phyloP scores from a whole-genome alignment of 2,329 filamentous ascomycete species.

The Didymellaceae sp. region DNA sequence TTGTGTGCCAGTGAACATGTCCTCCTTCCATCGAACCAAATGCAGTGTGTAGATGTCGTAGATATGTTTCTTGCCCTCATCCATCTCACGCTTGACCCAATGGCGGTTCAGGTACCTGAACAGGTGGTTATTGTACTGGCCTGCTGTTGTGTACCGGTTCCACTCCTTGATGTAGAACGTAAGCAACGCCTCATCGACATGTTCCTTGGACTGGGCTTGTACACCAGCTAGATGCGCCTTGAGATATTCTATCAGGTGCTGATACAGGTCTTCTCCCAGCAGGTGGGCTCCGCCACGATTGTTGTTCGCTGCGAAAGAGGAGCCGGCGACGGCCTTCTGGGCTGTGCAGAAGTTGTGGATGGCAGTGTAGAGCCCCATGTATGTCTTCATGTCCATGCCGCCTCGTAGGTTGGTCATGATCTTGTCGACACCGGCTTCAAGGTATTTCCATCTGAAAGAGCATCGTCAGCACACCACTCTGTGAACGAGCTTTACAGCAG shows the following conservation, averaged over 20 bases:
- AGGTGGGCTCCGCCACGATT: conserved; percentile 90
- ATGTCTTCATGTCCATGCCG: conserved; percentile 93
- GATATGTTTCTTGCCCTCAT: conserved; percentile 97
- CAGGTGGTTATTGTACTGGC: conserved; percentile 96
- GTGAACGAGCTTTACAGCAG: no score
- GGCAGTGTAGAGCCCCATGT: conserved; percentile 97
- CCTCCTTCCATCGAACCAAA: conserved; percentile 91
- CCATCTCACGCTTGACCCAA: conserved; percentile 99
- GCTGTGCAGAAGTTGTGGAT: conserved; percentile 99
- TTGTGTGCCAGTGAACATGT: conserved; percentile 85
- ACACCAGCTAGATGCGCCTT: conserved; percentile 76
- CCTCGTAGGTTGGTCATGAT: conserved; percentile 93
- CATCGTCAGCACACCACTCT: conserved; percentile 22
- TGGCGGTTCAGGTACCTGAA: conserved; percentile 97
- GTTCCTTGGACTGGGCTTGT: conserved; percentile 73
- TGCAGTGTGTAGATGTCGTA: conserved; percentile 98
- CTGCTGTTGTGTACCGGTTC: conserved; percentile 92
- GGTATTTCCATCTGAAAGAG: conserved; percentile 80
- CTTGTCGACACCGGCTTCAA: conserved; percentile 84
- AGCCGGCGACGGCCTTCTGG: conserved; percentile 82
- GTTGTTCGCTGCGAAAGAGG: conserved; percentile 55
- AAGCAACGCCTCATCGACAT: conserved; percentile 88
- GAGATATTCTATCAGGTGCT: conserved; percentile 86
- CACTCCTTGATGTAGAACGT: conserved; percentile 96
- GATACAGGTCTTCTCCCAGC: conserved; percentile 94